These are phyloP conservation scores for Dothiorella sarmentorum DNA, from an alignment of 2,329 filamentous ascomycete species.

Conservation along the genomic window DNA sequence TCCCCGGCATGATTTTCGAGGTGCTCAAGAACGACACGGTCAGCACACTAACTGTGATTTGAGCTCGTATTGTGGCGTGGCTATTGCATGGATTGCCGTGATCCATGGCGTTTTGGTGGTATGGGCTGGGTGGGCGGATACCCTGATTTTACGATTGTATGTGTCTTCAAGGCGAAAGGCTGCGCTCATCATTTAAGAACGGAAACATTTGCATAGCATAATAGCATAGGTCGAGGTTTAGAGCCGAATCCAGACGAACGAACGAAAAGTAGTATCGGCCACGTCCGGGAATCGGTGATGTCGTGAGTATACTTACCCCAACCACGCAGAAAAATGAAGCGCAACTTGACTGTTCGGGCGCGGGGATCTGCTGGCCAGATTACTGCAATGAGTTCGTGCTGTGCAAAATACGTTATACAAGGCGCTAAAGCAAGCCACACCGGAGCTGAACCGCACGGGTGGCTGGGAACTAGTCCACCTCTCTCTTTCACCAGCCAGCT, in stretches of 20 bases:
- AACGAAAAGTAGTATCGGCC: not conserved
- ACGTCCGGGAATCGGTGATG: not conserved
- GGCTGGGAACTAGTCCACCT: not conserved
- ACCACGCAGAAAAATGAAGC: not conserved
- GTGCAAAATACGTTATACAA: too few species aligned
- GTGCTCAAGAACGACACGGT: slow-evolving; percentile 90
- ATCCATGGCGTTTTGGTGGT: slow-evolving; percentile 2
- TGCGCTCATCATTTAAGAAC: not conserved
- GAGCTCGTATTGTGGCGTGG: slow-evolving; percentile 24
- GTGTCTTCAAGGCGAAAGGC: not conserved
- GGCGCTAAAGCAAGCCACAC: slow-evolving; percentile 8
- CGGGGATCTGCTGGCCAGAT: not conserved
- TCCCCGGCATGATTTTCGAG: slow-evolving; percentile 92
- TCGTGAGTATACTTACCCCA: not conserved
- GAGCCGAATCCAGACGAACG: not conserved
- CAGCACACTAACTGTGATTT: slow-evolving; percentile 87
- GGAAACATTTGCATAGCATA: not conserved
- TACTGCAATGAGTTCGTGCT: too few species aligned
- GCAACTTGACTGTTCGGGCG: too few species aligned
- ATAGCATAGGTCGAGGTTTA: not conserved
- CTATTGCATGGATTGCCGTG: not conserved
- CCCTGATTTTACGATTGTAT: not conserved
- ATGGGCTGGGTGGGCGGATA: slow-evolving; percentile 5
- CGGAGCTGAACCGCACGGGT: not conserved
- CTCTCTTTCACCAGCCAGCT: not conserved